Evolutionary conservation across 305 asterid species (phyloP), one percentile per base, ranked within the genome.

Genomic region (Coffea humblotiana): DNA sequence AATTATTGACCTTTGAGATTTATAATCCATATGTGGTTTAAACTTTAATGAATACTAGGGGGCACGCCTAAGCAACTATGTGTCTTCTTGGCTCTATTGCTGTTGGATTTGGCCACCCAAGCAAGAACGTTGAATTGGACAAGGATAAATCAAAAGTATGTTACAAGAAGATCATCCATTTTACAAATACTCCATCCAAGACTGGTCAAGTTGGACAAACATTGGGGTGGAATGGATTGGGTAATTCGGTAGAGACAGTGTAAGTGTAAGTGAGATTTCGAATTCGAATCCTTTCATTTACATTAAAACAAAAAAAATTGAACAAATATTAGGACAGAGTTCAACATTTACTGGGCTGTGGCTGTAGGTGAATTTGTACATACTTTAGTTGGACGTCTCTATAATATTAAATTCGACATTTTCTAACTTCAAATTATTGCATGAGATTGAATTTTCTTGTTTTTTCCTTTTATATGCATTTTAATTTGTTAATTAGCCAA

Each of bases 1-100:
- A 56, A 58, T 74, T 74, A 56, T 74, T 74, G 68, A 74, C 48
- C 67, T 52, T 35, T 54, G 32, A 29, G 32, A 29, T 29, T 29
- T 29, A 29, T 6, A 45, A 18, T 54, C 58, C 10, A 56, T 18
- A 21, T 25, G 3, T 74, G 56, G 8, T 56, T 56, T 74, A 32
- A 58, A 35, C 16, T 29, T 29, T 29, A 11, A 27, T 1, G 15
- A 37, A 37, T 37, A 37, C 43, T 27, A 2, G 32, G 32, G 40
- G 8, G 68, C 43, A 23, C 21, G 47, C 37, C 40, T 45, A 61
- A 75, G 9, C 49, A 58, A 74, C 40, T 15, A 27, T 19, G 29
- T 54, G 49, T 54, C 6, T 18, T 32, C 27, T 8, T 10, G 35
- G 1, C 37, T 54, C 8, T 4, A 11, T 23, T 51, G 12, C 7